A percentile compares a stretch with the other conserved stretches of the same genome.
phyloP scores from a whole-genome alignment of 768 basidiomycete genomes.

The Naganishia onofrii region DNA sequence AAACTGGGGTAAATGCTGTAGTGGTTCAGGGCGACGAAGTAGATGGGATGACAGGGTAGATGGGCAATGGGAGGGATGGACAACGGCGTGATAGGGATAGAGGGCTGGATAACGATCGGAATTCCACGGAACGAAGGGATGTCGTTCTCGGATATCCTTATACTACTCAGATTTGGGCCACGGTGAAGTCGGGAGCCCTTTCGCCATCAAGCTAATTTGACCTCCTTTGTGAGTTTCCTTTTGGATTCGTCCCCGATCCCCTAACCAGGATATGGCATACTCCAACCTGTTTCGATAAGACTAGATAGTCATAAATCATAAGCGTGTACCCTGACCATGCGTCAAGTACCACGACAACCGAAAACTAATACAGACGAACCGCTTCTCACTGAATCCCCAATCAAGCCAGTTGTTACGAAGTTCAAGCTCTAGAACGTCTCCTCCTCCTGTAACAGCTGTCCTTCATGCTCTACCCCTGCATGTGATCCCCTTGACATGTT shows the following conservation, averaged over 20 bases:
- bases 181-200: neutral
- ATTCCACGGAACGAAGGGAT: neutral
- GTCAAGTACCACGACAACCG: neutral
- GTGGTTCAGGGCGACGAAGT: neutral
- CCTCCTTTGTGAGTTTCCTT: neutral
- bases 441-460: conserved; percentile 39
- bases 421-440: conserved; percentile 45
- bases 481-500: conserved; percentile 25
- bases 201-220: neutral
- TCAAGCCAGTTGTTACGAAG: neutral
- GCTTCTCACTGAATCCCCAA: neutral
- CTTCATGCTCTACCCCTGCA: conserved; percentile 23
- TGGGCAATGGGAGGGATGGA: no score
- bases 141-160: neutral
- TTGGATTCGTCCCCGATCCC: neutral
- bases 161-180: neutral
- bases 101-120: no score
- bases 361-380: conserved; percentile 18
- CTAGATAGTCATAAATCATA: neutral
- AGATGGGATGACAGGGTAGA: neutral
- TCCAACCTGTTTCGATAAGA: no score
- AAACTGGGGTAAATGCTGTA: neutral
- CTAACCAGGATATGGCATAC: neutral
- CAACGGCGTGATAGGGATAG: no score
- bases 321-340: neutral